Percentiles rank a stretch among this genome's conserved stretches.
Evolutionary conservation across 306 rosid genomes (phyloP).

Genomic region (Cicer judaicum): DNA sequence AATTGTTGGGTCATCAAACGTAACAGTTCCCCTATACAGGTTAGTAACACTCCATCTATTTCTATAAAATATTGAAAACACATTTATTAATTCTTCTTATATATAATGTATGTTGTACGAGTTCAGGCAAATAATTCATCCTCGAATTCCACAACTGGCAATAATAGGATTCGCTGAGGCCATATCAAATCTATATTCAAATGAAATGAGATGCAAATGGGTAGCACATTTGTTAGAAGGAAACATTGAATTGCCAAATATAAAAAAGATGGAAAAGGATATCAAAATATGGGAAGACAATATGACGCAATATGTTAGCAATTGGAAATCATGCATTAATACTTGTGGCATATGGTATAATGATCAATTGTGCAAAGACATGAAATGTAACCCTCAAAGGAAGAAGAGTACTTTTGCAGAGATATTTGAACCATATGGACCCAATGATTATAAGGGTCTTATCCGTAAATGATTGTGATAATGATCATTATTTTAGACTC

Average conservation of each 20-base stretch:
- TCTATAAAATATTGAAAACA: too few species aligned
- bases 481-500: too few species aligned
- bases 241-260: conserved; percentile 45
- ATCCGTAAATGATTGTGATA: too few species aligned
- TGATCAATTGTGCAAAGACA: conserved; percentile 58
- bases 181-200: conserved; percentile 36
- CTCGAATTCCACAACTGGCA: conserved; percentile 38
- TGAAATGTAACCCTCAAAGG: conserved; percentile 50
- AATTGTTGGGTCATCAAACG: neutral
- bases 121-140: conserved; percentile 44
- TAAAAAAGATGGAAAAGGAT: conserved; percentile 54
- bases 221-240: conserved; percentile 14
- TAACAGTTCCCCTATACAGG: conserved; percentile 57
- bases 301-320: conserved; percentile 44
- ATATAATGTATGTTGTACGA: neutral
- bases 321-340: conserved; percentile 46
- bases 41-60: neutral
- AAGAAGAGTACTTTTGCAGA: conserved; percentile 45
- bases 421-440: conserved; percentile 52
- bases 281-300: conserved; percentile 47
- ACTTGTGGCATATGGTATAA: conserved; percentile 45
- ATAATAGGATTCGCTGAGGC: conserved; percentile 52
- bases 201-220: conserved; percentile 57
- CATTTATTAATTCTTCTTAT: too few species aligned
- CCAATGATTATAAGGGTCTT: conserved; percentile 47